Percentiles rank a stretch among this genome's conserved stretches.
phyloP scores from a whole-genome alignment of 2,329 filamentous ascomycete genomes.

The Penicillium vulpinum region DNA sequence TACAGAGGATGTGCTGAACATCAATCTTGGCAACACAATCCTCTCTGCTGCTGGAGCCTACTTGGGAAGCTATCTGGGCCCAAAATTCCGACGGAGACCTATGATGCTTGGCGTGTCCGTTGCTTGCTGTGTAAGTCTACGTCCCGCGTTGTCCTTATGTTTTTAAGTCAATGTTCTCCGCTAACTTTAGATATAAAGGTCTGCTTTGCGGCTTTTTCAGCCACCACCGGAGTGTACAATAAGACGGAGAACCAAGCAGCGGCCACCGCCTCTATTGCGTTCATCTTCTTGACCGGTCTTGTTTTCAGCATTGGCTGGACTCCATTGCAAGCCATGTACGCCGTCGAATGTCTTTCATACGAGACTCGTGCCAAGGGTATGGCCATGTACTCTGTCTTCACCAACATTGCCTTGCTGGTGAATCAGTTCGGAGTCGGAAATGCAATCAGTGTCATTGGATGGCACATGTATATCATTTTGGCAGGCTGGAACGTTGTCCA shows the following conservation, averaged over 20 bases:
- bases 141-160: background rate
- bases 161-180: background rate
- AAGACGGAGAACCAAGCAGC: slow-evolving; percentile 42
- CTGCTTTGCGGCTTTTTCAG: slow-evolving; percentile 1
- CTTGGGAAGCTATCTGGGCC: slow-evolving; percentile 57
- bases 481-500: slow-evolving; percentile 33
- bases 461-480: slow-evolving; percentile 57
- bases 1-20: slow-evolving; percentile 54
- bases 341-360: slow-evolving; percentile 55
- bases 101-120: slow-evolving; percentile 37
- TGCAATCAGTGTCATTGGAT: slow-evolving; percentile 52
- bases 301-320: slow-evolving; percentile 51
- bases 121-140: slow-evolving; percentile 1
- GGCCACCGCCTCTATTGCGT: slow-evolving; percentile 42
- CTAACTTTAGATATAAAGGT: slow-evolving; percentile 1
- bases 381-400: slow-evolving; percentile 51
- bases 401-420: slow-evolving; percentile 47
- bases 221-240: slow-evolving; percentile 5
- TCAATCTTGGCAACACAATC: slow-evolving; percentile 57
- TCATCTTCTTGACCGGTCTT: slow-evolving; percentile 56
- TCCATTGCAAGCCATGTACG: slow-evolving; percentile 51
- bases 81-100: slow-evolving; percentile 60
- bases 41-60: slow-evolving; percentile 49
- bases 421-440: slow-evolving; percentile 53
- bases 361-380: slow-evolving; percentile 59